Evolutionary conservation across 768 basidiomycete genomes (phyloP).

Genomic region (Amanita jacksonii): DNA sequence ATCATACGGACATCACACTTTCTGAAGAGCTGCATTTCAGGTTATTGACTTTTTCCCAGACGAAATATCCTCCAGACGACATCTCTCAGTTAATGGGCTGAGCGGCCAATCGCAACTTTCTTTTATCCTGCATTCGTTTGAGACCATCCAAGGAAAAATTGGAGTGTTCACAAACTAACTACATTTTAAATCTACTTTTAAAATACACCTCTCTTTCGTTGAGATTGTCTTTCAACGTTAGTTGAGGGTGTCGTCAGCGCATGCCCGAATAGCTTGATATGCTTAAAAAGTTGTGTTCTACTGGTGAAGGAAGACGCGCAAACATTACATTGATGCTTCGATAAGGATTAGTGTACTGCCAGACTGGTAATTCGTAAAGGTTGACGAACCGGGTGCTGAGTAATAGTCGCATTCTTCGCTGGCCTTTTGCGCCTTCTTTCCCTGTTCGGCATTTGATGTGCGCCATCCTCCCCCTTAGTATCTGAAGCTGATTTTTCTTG

Average conservation of each 20-base stretch:
- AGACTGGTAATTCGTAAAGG: slow-evolving; percentile 3
- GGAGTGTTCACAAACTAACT: no score
- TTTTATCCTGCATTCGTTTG: not conserved
- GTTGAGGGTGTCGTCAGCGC: slow-evolving; percentile 37
- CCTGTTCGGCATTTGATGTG: slow-evolving; percentile 47
- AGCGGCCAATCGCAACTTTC: slow-evolving; percentile 2
- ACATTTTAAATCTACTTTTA: no score
- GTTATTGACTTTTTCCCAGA: slow-evolving; percentile 90
- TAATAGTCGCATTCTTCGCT: slow-evolving; percentile 38
- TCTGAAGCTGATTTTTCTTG: slow-evolving; percentile 7
- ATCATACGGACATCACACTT: no score
- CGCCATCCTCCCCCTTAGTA: slow-evolving; percentile 8
- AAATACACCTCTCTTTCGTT: not conserved
- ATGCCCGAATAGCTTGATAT: slow-evolving; percentile 65
- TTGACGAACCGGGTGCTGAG: slow-evolving; percentile 14
- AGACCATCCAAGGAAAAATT: not conserved
- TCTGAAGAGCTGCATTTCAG: slow-evolving; percentile 28
- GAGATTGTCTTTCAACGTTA: slow-evolving; percentile 1
- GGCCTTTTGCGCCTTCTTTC: slow-evolving; percentile 77
- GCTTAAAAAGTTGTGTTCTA: slow-evolving; percentile 66
- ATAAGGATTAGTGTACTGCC: not conserved
- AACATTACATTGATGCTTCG: slow-evolving; percentile 51
- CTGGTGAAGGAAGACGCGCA: slow-evolving; percentile 56
- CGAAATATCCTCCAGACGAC: slow-evolving; percentile 91
- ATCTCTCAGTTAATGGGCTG: slow-evolving; percentile 89